Conservation (phyloP, 140 eudicot species). For the Senecio squalidus region DNA sequence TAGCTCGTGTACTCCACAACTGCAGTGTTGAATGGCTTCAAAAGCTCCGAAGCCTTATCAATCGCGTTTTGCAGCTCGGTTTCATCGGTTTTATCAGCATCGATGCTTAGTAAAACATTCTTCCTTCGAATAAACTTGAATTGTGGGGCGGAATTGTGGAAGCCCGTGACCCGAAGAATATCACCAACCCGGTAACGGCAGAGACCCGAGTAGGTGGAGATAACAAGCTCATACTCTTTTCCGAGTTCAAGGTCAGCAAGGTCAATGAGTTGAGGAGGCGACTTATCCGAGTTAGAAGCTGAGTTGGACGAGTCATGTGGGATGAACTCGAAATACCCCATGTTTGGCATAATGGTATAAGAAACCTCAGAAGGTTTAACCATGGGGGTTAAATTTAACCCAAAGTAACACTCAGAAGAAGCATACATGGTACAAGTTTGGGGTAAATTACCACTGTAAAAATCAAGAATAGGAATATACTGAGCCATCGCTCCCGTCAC, state of each 20-base stretch:
- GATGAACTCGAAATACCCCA: constrained; percentile 58
- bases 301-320: constrained; percentile 30
- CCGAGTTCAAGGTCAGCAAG: constrained; percentile 49
- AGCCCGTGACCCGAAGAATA: constrained; percentile 48
- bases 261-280: constrained; percentile 28
- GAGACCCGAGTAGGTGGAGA: constrained; percentile 41
- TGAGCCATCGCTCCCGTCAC: constrained; percentile 55
- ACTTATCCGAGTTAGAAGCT: constrained; percentile 15
- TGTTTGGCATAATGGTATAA: constrained; percentile 51
- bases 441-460: constrained; percentile 40
- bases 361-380: constrained; percentile 45
- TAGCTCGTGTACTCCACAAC: constrained; percentile 49
- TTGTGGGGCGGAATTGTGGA: constrained; percentile 38
- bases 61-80: constrained; percentile 37
- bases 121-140: constrained; percentile 50
- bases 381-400: constrained; percentile 40
- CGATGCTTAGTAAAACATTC: constrained; percentile 42
- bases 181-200: constrained; percentile 48
- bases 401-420: constrained; percentile 49
- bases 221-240: constrained; percentile 47
- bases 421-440: constrained; percentile 38
- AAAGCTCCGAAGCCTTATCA: constrained; percentile 33
- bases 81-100: constrained; percentile 46
- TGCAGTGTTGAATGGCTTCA: constrained; percentile 28
- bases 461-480: constrained; percentile 41